Evolutionary conservation across 164 flowering plant genomes (phyloP).

Genomic region (Magnolia officinalis): DNA sequence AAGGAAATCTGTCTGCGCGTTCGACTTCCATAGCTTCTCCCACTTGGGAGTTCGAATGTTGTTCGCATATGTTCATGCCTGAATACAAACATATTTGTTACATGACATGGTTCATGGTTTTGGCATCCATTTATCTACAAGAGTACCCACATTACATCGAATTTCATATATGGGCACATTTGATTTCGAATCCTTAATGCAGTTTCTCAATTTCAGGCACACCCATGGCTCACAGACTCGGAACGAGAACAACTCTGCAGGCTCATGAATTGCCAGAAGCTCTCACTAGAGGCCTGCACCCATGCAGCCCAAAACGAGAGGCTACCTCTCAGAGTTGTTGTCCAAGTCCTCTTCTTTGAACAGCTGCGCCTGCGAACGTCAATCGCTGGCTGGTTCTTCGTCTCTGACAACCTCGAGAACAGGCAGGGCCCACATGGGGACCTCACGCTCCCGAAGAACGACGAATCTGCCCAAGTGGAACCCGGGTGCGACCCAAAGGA

Average conservation of each 20-base stretch:
- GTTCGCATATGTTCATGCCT: too few relatives aligned
- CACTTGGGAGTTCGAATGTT: too few relatives aligned
- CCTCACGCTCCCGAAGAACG: constrained; percentile 22
- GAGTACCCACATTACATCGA: background rate
- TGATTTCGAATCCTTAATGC: background rate
- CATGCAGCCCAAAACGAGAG: constrained; percentile 79
- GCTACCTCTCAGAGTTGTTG: constrained; percentile 64
- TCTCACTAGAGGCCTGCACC: constrained; percentile 68
- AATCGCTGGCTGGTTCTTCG: constrained; percentile 62
- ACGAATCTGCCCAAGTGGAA: constrained; percentile 11
- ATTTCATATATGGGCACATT: background rate
- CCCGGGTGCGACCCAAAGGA: constrained; percentile 4
- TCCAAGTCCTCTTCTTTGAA: constrained; percentile 71
- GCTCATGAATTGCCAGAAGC: constrained; percentile 74
- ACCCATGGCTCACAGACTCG: constrained; percentile 60
- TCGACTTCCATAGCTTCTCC: too few relatives aligned
- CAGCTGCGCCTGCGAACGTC: constrained; percentile 64
- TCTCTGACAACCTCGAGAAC: constrained; percentile 50
- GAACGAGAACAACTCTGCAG: constrained; percentile 70
- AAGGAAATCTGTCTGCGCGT: too few relatives aligned
- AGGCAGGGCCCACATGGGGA: constrained; percentile 31
- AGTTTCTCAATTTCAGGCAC: constrained; percentile 38
- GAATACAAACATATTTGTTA: too few relatives aligned
- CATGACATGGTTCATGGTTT: background rate
- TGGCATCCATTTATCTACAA: background rate